A percentile compares a stretch with the other conserved stretches of the same genome.
Evolutionary conservation across 192 early-diverging fungal species (phyloP).

Genomic region (Thamnidium elegans): DNA sequence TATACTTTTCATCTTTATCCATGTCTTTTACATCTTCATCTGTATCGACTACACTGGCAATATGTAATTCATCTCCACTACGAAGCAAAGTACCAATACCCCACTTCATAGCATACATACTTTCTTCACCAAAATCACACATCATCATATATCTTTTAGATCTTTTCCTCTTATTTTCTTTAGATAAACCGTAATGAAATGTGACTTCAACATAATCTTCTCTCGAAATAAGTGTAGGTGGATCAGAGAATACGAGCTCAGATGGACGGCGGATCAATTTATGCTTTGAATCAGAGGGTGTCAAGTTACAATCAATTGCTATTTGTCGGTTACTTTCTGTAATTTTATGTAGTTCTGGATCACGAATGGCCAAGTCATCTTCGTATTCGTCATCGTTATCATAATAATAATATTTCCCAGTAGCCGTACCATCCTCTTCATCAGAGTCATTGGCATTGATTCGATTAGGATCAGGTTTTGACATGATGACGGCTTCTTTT

Average conservation of each 20-base stretch:
- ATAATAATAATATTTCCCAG: conserved; percentile 10
- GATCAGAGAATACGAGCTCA: conserved; percentile 14
- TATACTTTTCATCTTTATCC: conserved; percentile 25
- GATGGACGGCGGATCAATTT: conserved; percentile 13
- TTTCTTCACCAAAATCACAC: conserved; percentile 48
- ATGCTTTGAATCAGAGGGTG: background rate
- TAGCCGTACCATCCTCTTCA: background rate
- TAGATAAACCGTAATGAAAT: conserved; percentile 20
- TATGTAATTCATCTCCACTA: conserved; percentile 49
- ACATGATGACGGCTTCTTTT: conserved; percentile 30
- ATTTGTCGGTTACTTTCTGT: conserved; percentile 38
- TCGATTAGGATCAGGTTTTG: conserved; percentile 33
- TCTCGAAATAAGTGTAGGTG: conserved; percentile 7
- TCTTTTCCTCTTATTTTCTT: background rate
- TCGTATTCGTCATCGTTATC: conserved; percentile 20
- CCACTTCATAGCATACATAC: conserved; percentile 50
- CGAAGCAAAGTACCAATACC: conserved; percentile 48
- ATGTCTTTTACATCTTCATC: conserved; percentile 31
- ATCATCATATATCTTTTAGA: conserved; percentile 44
- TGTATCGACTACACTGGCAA: conserved; percentile 43
- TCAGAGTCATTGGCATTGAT: conserved; percentile 19
- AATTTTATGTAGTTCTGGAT: conserved; percentile 32
- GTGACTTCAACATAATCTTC: conserved; percentile 20
- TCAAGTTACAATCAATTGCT: conserved; percentile 7
- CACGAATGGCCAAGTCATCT: conserved; percentile 29